A percentile compares a stretch with the other conserved stretches of the same genome.
Evolutionary conservation across 2,329 filamentous ascomycete species (phyloP).

Genomic region (Chaetomiaceae sp.): DNA sequence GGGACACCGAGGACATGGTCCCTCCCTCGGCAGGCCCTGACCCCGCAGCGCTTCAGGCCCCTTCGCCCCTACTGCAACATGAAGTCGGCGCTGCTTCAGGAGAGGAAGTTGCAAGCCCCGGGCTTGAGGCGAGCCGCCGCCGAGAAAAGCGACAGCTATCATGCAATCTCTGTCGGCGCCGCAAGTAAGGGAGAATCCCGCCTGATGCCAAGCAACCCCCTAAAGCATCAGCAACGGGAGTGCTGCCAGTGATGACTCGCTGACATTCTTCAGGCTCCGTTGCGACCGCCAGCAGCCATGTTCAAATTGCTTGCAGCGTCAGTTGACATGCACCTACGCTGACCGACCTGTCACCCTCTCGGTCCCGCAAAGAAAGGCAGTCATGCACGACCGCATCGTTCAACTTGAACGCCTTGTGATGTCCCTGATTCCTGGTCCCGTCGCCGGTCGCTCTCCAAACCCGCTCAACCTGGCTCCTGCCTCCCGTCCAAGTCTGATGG

Average conservation of each 20-base stretch:
- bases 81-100: no score
- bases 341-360: background rate
- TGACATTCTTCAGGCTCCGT: background rate
- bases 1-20: no score
- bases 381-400: constrained; percentile 14
- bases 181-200: constrained; percentile 26
- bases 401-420: constrained; percentile 17
- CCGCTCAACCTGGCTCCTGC: background rate
- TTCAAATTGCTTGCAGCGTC: constrained; percentile 8
- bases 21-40: no score
- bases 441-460: background rate
- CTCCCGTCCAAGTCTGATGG: background rate
- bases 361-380: background rate
- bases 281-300: constrained; percentile 15
- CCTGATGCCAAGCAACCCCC: constrained; percentile 22
- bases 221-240: no score
- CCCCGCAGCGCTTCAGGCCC: no score
- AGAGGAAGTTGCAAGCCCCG: no score
- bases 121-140: constrained; percentile 16
- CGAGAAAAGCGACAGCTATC: constrained; percentile 32
- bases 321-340: constrained; percentile 11
- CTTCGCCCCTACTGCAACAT: no score
- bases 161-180: constrained; percentile 29
- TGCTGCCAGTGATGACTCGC: no score
- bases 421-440: constrained; percentile 1